Percentiles rank a stretch among this genome's conserved stretches.
Conservation (phyloP, 768 basidiomycete genomes). For the Naematelia aurantialba region DNA sequence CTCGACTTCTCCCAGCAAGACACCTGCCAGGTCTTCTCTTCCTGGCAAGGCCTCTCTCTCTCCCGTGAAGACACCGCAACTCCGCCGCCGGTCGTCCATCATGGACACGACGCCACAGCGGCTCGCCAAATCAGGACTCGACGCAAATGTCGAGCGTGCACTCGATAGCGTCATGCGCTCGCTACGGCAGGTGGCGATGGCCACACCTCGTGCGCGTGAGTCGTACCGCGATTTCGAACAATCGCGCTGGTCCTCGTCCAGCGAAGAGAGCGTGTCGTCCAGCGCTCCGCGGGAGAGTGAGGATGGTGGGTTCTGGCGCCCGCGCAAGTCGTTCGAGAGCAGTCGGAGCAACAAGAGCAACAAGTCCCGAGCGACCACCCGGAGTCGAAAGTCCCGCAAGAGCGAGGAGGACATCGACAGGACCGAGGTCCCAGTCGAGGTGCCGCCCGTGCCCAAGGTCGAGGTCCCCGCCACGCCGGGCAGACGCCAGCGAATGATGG, state of each 20-base stretch:
- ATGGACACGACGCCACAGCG: conserved; percentile 24
- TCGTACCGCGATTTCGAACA: conserved; percentile 10
- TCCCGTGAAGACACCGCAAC: conserved; percentile 7
- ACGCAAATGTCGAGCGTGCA: conserved; percentile 28
- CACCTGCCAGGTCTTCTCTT: background rate
- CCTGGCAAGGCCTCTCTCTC: background rate
- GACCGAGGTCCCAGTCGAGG: conserved; percentile 17
- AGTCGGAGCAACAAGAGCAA: conserved; percentile 11
- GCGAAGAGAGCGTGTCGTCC: conserved; percentile 16
- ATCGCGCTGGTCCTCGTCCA: conserved; percentile 38
- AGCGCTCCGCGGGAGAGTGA: conserved; percentile 1
- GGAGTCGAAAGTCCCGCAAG: conserved; percentile 14
- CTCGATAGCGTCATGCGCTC: conserved; percentile 35
- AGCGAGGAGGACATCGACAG: conserved; percentile 6
- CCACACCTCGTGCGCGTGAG: conserved; percentile 12
- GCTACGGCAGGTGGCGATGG: conserved; percentile 19
- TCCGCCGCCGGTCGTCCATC: conserved; percentile 18
- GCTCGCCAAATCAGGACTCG: conserved; percentile 13
- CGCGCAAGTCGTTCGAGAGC: conserved; percentile 27
- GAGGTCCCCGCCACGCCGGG: conserved; percentile 25
- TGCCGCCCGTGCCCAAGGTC: conserved; percentile 11
- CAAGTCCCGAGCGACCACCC: background rate
- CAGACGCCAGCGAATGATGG: conserved; percentile 28
- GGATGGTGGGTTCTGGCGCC: conserved; percentile 15
- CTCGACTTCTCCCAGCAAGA: background rate